A percentile compares a stretch with the other conserved stretches of the same genome.
Conservation (phyloP, 208 protist species). For the Trypanosoma congolense region DNA sequence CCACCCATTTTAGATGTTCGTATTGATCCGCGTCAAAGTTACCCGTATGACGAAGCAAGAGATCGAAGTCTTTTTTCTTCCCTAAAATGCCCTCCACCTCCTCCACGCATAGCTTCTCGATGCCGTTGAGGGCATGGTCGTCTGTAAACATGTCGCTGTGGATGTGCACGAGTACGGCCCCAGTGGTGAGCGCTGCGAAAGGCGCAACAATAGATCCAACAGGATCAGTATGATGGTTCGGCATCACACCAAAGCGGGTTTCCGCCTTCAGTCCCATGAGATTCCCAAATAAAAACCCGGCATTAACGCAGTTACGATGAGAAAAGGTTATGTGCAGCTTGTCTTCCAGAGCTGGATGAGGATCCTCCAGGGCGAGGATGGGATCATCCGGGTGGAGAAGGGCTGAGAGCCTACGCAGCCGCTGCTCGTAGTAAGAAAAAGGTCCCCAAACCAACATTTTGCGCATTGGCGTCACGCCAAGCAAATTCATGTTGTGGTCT, state of each 20-base stretch:
- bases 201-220: conserved; percentile 84
- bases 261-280: conserved; percentile 79
- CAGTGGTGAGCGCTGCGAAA: conserved; percentile 82
- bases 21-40: conserved; percentile 87
- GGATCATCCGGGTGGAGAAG: conserved; percentile 88
- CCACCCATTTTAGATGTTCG: conserved; percentile 80
- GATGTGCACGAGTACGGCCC: conserved; percentile 81
- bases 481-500: conserved; percentile 90
- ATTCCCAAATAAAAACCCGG: conserved; percentile 82
- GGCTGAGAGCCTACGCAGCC: conserved; percentile 78
- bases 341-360: conserved; percentile 75
- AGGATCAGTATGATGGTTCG: conserved; percentile 83
- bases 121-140: conserved; percentile 86
- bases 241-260: conserved; percentile 87
- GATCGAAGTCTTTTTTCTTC: conserved; percentile 75
- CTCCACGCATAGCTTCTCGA: conserved; percentile 89
- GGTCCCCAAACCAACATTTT: conserved; percentile 88
- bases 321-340: conserved; percentile 85
- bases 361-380: conserved; percentile 83
- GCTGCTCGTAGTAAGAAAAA: conserved; percentile 91
- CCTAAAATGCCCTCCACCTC: conserved; percentile 79
- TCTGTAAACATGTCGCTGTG: conserved; percentile 88
- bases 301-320: conserved; percentile 87
- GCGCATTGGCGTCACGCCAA: conserved; percentile 84
- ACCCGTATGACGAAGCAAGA: conserved; percentile 81